A percentile compares a stretch with the other conserved stretches of the same genome.
Evolutionary conservation across 225 moss, liverwort and hornwort genomes (phyloP).

Genomic region (Bryoerythrophyllum caledonicum): DNA sequence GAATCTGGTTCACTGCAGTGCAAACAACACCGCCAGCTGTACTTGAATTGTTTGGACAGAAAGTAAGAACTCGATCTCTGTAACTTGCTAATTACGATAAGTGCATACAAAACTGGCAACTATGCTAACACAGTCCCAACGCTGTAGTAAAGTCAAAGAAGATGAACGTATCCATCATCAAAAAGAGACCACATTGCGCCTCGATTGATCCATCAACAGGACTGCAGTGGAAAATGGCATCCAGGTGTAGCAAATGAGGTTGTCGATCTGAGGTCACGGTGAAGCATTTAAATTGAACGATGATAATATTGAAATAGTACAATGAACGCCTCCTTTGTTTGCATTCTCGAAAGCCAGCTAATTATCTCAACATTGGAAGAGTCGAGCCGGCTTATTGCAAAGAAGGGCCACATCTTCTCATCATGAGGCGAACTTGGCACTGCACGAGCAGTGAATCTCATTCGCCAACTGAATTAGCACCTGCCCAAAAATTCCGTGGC

Average conservation of each 20-base stretch:
- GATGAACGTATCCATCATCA: no score
- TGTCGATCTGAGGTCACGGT: background rate
- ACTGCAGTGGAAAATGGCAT: no score
- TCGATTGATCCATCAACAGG: no score
- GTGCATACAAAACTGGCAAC: background rate
- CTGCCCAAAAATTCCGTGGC: background rate
- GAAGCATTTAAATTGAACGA: no score
- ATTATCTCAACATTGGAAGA: no score
- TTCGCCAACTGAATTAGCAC: background rate
- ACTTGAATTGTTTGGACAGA: background rate
- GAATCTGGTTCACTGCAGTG: no score
- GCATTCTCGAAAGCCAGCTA: background rate
- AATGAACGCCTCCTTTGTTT: background rate
- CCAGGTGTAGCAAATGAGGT: background rate
- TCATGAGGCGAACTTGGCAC: background rate
- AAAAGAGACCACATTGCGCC: no score
- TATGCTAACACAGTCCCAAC: no score
- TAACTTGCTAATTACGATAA: background rate
- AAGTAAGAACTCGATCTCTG: background rate
- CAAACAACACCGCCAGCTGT: no score
- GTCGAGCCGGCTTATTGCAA: no score
- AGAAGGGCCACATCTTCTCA: background rate
- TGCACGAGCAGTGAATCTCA: background rate
- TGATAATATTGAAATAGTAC: background rate
- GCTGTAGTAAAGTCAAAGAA: background rate